These are phyloP conservation scores for Macrolepiota albuminosa DNA, from an alignment of 768 basidiomycete genomes.

Conservation along the genomic window DNA sequence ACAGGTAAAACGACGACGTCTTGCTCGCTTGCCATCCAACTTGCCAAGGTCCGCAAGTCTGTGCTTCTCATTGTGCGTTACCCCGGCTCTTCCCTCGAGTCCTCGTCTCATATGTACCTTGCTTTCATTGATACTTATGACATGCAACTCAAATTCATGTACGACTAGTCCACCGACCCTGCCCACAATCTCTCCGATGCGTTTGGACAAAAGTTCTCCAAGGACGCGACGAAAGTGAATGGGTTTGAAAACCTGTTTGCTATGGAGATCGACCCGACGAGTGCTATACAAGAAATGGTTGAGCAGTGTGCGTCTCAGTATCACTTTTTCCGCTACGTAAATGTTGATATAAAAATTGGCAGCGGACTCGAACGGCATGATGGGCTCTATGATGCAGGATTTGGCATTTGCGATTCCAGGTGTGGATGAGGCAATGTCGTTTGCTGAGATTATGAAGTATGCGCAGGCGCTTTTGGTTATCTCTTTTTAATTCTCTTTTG, in stretches of 20 bases:
- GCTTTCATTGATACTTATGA: neutral
- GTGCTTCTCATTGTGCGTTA: conserved; percentile 86
- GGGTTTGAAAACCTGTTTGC: conserved; percentile 96
- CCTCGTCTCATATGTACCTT: neutral
- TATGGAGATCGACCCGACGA: conserved; percentile 99
- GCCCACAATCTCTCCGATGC: conserved; percentile 99
- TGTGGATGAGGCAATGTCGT: conserved; percentile 99
- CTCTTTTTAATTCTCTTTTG: neutral
- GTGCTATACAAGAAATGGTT: conserved; percentile 98
- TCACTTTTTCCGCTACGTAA: conserved; percentile 1
- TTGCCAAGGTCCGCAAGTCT: conserved; percentile 87
- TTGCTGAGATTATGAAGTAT: conserved; percentile 99
- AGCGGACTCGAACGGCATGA: conserved; percentile 90
- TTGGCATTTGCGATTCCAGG: conserved; percentile 98
- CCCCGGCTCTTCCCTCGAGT: neutral
- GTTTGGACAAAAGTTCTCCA: conserved; percentile 98
- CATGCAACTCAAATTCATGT: neutral
- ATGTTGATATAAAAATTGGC: neutral
- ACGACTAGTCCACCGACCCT: conserved; percentile 89
- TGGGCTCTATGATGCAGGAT: conserved; percentile 99
- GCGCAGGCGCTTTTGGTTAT: conserved; percentile 18
- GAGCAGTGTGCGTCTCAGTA: conserved; percentile 69
- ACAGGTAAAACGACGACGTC: conserved; percentile 97
- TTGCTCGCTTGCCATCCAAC: conserved; percentile 95
- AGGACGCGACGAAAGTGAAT: conserved; percentile 97